Conservation (phyloP, 2,329 filamentous ascomycete genomes). For the Westerdykella sp. region DNA sequence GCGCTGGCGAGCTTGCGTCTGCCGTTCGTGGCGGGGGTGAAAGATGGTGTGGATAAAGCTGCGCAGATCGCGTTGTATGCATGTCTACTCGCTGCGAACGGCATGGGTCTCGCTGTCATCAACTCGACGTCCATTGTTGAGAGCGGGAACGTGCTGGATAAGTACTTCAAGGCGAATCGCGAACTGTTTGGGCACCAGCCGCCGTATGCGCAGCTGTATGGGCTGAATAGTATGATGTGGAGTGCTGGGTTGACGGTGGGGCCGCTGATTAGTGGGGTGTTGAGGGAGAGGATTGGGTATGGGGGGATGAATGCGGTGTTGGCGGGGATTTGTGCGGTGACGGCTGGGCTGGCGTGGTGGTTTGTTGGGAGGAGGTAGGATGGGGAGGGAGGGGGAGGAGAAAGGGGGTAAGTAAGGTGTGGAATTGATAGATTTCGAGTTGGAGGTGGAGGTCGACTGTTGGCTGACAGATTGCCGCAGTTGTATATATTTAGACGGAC, state of each 20-base stretch:
- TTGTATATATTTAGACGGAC: too few relatives aligned
- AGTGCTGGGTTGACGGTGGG: conserved; percentile 55
- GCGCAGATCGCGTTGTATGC: conserved; percentile 43
- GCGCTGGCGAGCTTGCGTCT: conserved; percentile 41
- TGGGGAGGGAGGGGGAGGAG: background rate
- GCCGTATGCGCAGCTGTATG: conserved; percentile 61
- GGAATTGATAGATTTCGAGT: too few relatives aligned
- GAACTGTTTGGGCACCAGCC: conserved; percentile 50
- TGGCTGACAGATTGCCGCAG: too few relatives aligned
- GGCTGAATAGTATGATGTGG: conserved; percentile 58
- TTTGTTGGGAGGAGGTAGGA: conserved; percentile 36
- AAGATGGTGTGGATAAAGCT: conserved; percentile 9
- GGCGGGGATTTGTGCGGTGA: conserved; percentile 42
- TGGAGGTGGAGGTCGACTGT: too few relatives aligned
- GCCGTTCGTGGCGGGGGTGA: conserved; percentile 18
- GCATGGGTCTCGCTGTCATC: conserved; percentile 50
- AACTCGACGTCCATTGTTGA: conserved; percentile 53
- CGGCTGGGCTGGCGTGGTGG: conserved; percentile 40
- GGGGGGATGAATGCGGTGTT: conserved; percentile 53
- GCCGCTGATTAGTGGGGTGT: conserved; percentile 49
- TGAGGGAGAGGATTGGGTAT: conserved; percentile 50
- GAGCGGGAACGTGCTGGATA: conserved; percentile 49
- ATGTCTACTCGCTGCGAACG: conserved; percentile 43
- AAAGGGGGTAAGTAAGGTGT: too few relatives aligned
- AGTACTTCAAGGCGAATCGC: conserved; percentile 51